These are phyloP conservation scores for Kazachstania sp. DNA, from an alignment of 1,139 yeast genomes.

Conservation along the genomic window DNA sequence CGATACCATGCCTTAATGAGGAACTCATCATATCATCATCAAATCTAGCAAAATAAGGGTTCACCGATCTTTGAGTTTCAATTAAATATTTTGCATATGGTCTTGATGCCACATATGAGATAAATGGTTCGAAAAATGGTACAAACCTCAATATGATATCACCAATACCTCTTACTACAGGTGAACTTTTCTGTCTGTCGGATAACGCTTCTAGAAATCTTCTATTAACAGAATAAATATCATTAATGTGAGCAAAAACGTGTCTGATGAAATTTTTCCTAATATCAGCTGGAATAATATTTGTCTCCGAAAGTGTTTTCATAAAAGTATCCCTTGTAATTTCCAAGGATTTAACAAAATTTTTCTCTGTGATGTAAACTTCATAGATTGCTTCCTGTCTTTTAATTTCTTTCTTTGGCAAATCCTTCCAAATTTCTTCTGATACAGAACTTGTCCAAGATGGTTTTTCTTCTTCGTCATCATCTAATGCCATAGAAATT, in stretches of 20 bases:
- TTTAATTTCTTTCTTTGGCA: constrained; percentile 80
- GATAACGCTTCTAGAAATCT: constrained; percentile 84
- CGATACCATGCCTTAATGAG: constrained; percentile 72
- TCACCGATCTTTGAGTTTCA: constrained; percentile 87
- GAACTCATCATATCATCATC: constrained; percentile 90
- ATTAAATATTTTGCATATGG: constrained; percentile 93
- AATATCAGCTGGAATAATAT: constrained; percentile 80
- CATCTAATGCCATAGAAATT: constrained; percentile 67
- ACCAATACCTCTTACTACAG: constrained; percentile 78
- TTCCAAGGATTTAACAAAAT: constrained; percentile 90
- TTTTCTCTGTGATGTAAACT: constrained; percentile 87
- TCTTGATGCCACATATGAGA: constrained; percentile 90
- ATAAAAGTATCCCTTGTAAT: constrained; percentile 91
- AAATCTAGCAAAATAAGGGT: constrained; percentile 83
- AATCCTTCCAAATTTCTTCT: constrained; percentile 62
- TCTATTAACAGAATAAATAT: constrained; percentile 74
- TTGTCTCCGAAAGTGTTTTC: constrained; percentile 76
- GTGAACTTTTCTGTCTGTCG: constrained; percentile 78
- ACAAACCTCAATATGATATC: constrained; percentile 80
- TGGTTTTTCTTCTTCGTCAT: constrained; percentile 73
- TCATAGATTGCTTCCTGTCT: constrained; percentile 95
- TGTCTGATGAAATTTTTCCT: constrained; percentile 85
- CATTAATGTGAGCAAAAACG: constrained; percentile 85
- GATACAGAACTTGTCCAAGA: constrained; percentile 95
- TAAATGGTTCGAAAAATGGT: constrained; percentile 84